Percentiles rank a stretch among this genome's conserved stretches.
Conservation (phyloP, 129 eudicot species). For the Glebionis coronaria region DNA sequence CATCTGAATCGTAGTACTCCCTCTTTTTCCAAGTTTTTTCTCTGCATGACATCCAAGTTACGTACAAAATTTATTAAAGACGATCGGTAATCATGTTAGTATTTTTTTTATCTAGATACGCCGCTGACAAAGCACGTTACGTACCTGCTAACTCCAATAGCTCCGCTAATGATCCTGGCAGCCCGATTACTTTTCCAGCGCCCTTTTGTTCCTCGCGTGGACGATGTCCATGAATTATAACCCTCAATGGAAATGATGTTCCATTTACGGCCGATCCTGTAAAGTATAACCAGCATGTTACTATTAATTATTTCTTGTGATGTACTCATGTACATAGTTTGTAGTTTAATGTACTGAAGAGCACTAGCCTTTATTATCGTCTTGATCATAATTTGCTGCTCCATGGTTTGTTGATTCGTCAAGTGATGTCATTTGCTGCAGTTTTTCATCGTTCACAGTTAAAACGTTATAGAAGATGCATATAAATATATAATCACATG, state of each 20-base stretch:
- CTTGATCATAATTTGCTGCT: conserved; percentile 28
- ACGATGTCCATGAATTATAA: conserved; percentile 71
- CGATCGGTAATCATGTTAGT: too few relatives aligned
- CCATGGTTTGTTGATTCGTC: conserved; percentile 39
- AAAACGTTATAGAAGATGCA: background rate
- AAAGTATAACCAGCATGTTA: background rate
- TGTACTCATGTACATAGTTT: conserved; percentile 2
- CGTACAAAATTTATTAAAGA: too few relatives aligned
- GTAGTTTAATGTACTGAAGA: conserved; percentile 3
- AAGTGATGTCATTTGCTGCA: conserved; percentile 42
- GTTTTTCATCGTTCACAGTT: background rate
- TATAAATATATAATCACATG: background rate
- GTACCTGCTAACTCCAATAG: conserved; percentile 70
- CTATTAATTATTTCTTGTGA: conserved; percentile 2
- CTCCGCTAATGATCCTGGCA: conserved; percentile 65
- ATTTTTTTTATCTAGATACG: too few relatives aligned
- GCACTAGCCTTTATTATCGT: conserved; percentile 34
- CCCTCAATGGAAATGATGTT: conserved; percentile 39
- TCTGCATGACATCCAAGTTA: too few relatives aligned
- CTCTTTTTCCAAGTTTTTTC: conserved; percentile 59
- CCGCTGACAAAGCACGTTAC: too few relatives aligned
- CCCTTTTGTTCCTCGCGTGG: conserved; percentile 44
- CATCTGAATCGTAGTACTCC: conserved; percentile 55
- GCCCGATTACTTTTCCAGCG: conserved; percentile 64
- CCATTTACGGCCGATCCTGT: conserved; percentile 45